These are phyloP conservation scores for Colletotrichum spaethianum DNA, from an alignment of 2,329 filamentous ascomycete species.

Conservation along the genomic window DNA sequence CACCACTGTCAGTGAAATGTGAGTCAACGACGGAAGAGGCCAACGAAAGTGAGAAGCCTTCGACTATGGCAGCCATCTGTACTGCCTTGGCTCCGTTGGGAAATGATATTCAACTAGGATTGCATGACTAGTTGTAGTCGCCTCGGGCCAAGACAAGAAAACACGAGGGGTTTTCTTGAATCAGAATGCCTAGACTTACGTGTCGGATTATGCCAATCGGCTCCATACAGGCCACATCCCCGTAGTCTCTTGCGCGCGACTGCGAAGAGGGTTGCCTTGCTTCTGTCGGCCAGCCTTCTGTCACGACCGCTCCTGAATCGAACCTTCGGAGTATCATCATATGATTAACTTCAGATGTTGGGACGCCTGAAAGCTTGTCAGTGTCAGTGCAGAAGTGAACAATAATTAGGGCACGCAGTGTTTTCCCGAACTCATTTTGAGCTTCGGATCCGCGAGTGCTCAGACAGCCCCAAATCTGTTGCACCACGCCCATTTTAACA, in stretches of 20 bases:
- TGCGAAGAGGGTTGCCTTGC: neutral
- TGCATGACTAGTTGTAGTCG: neutral
- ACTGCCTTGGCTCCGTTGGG: neutral
- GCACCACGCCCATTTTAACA: too few species aligned
- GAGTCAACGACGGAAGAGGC: neutral
- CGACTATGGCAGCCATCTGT: neutral
- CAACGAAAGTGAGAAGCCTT: neutral
- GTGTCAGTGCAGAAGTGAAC: conserved; percentile 8
- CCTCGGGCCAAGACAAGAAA: neutral
- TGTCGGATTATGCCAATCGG: conserved; percentile 34
- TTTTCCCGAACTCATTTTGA: conserved; percentile 8
- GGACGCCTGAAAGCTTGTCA: conserved; percentile 21
- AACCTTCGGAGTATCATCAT: neutral
- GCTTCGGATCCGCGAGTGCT: conserved; percentile 2
- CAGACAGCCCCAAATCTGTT: neutral
- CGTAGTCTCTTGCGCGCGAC: neutral
- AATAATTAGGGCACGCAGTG: neutral
- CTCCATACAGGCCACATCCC: conserved; percentile 9
- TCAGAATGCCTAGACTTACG: conserved; percentile 11
- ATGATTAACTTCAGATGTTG: conserved; percentile 16
- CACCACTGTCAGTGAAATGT: neutral
- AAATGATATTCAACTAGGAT: neutral
- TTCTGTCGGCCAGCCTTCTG: too few species aligned
- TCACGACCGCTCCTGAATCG: neutral
- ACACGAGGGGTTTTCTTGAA: neutral